Conservation (phyloP, 1,284 basidiomycete genomes). For the Gastroboletus turbinatus region DNA sequence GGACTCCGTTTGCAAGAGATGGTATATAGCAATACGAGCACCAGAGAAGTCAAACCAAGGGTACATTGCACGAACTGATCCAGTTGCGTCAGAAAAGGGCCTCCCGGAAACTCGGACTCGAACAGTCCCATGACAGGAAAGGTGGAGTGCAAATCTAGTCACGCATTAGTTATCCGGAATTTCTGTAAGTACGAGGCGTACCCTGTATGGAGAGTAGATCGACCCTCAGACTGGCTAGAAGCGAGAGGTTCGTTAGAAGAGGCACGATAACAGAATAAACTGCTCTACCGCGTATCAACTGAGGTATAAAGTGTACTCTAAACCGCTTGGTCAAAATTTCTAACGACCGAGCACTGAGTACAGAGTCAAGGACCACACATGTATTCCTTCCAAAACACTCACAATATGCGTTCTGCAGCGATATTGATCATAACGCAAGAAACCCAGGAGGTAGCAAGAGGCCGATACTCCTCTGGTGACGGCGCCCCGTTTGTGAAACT, state of each 20-base stretch:
- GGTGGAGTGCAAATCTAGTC: slow-evolving; percentile 15
- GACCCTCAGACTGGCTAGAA: slow-evolving; percentile 24
- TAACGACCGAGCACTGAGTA: slow-evolving; percentile 25
- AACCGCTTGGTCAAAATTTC: slow-evolving; percentile 27
- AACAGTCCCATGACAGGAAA: slow-evolving; percentile 28
- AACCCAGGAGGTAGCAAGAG: slow-evolving; percentile 22
- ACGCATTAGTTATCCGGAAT: neutral
- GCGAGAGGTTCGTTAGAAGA: neutral
- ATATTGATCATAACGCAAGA: slow-evolving; percentile 16
- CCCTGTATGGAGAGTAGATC: slow-evolving; percentile 27
- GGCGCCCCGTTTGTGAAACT: neutral
- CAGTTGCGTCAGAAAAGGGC: slow-evolving; percentile 27
- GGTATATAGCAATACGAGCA: slow-evolving; percentile 29
- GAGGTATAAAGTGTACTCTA: slow-evolving; percentile 39
- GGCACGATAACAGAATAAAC: neutral
- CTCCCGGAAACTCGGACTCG: slow-evolving; percentile 36
- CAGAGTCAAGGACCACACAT: slow-evolving; percentile 18
- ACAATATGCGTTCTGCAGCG: slow-evolving; percentile 14
- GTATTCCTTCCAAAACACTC: neutral
- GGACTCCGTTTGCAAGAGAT: slow-evolving; percentile 24
- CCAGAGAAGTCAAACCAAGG: slow-evolving; percentile 31
- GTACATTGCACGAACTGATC: slow-evolving; percentile 24
- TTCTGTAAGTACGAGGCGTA: neutral
- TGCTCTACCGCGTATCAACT: slow-evolving; percentile 35
- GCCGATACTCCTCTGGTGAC: neutral